Base-by-base conservation (phyloP, 169 alveolate species). In the Eimeria tenella region DNA sequence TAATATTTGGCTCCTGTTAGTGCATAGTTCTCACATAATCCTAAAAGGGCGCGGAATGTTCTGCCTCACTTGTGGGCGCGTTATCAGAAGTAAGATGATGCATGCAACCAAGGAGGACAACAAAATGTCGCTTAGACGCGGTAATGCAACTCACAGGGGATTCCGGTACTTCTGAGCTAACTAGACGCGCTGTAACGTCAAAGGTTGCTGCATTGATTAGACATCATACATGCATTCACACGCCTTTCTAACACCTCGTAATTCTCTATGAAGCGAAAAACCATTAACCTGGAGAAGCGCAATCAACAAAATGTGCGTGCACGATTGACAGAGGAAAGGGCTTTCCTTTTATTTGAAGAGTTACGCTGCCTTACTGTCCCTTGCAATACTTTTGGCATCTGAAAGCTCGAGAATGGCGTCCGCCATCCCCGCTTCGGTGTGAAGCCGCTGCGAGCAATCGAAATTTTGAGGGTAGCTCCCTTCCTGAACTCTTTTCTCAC, bases 341-440 rank as follows among this genome's bases (percentile, higher is more conserved):
- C 82, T 4, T 73, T 49, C 0, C 42, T 4, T 4, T 63, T 15
- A 50, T 19, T 9, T 10, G 86, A 50, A 63, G 9, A 21, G 65
- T 58, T n/a, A 52, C 68, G n/a, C 31, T 62, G 21, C 62, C 92
- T 84, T 49, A 84, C 92, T 17, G 62, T 84, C 92, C 60, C 92
- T 62, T 0, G 92, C 92, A 17, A 42, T 62, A 56, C 31, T 60
- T 63, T 55, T 60, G 65, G 92, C 60, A 49, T 84, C 92, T 25
- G 92, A 84, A 52, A 84, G 92, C 65, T 84, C 92, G 73, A 84
- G 92, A 21, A 84, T 84, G 52, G 81, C 92, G 50, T 84, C 92
- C 11, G 92, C 92, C 92, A 84, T 84, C 10, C 92, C 92, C n/a
- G 92, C 92, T 17, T 84, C 92, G 23, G 92, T 84, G 79, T 84